Evolutionary conservation across 192 early-diverging fungal genomes (phyloP).

Genomic region (Thamnidium elegans): DNA sequence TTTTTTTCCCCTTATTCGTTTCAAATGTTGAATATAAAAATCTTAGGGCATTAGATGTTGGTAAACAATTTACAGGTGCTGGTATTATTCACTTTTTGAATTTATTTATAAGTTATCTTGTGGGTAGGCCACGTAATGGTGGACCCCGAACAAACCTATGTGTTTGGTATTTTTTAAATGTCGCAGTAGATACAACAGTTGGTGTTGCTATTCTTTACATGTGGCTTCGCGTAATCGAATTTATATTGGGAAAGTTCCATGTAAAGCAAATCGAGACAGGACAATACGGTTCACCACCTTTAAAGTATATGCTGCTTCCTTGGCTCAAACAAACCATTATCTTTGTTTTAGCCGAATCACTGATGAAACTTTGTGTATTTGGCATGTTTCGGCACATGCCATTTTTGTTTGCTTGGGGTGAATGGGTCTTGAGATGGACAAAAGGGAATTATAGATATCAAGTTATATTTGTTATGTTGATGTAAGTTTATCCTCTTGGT

Average conservation of each 20-base stretch:
- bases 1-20: not conserved
- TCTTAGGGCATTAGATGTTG: slow-evolving; percentile 65
- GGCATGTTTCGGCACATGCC: slow-evolving; percentile 59
- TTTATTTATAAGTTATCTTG: slow-evolving; percentile 62
- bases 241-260: slow-evolving; percentile 33
- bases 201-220: slow-evolving; percentile 71
- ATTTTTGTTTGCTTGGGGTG: slow-evolving; percentile 59
- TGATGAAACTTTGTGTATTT: slow-evolving; percentile 71
- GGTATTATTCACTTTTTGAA: slow-evolving; percentile 69
- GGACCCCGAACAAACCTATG: slow-evolving; percentile 62
- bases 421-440: slow-evolving; percentile 65
- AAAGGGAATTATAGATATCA: slow-evolving; percentile 50
- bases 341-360: slow-evolving; percentile 62
- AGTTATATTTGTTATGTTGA: slow-evolving; percentile 76
- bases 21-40: not conserved
- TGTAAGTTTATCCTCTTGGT: slow-evolving; percentile 25
- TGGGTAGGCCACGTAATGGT: slow-evolving; percentile 47
- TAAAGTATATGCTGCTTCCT: slow-evolving; percentile 34
- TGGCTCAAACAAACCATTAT: slow-evolving; percentile 68
- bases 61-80: slow-evolving; percentile 74
- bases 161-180: slow-evolving; percentile 74
- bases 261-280: slow-evolving; percentile 62
- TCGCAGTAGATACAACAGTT: slow-evolving; percentile 73
- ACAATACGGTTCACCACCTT: slow-evolving; percentile 68
- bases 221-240: slow-evolving; percentile 50